phyloP scores from a whole-genome alignment of 441 rosid species.

The Erodium texanum region DNA sequence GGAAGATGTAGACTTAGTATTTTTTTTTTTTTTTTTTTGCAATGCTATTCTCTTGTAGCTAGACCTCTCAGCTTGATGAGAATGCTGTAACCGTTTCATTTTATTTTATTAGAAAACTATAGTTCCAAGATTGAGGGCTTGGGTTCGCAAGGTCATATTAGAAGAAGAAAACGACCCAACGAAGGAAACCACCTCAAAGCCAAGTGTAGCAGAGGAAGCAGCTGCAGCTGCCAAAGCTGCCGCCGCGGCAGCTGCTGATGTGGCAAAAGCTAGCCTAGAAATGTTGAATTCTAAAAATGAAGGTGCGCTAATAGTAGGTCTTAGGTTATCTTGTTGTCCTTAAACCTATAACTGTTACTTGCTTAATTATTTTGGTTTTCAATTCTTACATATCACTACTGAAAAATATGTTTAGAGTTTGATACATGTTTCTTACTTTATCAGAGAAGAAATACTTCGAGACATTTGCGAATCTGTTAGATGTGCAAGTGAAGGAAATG shows the following conservation, averaged over 20 bases:
- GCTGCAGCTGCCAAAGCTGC: conserved; percentile 92
- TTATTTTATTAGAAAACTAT: conserved; percentile 48
- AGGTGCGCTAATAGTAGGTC: conserved; percentile 32
- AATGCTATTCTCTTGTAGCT: background rate
- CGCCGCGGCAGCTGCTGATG: conserved; percentile 80
- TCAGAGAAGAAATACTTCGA: conserved; percentile 46
- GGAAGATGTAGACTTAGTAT: background rate
- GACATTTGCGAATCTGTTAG: conserved; percentile 39
- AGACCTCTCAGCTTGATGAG: conserved; percentile 2
- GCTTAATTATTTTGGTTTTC: conserved; percentile 10
- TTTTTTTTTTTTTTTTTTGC: background rate
- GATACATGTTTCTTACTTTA: conserved; percentile 12
- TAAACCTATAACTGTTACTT: background rate
- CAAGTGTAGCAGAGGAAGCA: conserved; percentile 83
- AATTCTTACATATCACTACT: background rate
- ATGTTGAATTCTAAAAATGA: conserved; percentile 55
- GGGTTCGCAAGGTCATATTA: conserved; percentile 64
- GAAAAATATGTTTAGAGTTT: conserved; percentile 1
- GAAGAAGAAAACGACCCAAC: conserved; percentile 55
- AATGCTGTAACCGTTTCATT: conserved; percentile 8
- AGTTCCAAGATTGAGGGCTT: conserved; percentile 69
- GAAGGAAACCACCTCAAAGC: conserved; percentile 38
- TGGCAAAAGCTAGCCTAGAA: conserved; percentile 82
- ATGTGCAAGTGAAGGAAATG: conserved; percentile 58
- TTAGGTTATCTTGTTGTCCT: background rate